phyloP scores from a whole-genome alignment of 2,329 filamentous ascomycete species.

The Pyricularia pennisetigena region DNA sequence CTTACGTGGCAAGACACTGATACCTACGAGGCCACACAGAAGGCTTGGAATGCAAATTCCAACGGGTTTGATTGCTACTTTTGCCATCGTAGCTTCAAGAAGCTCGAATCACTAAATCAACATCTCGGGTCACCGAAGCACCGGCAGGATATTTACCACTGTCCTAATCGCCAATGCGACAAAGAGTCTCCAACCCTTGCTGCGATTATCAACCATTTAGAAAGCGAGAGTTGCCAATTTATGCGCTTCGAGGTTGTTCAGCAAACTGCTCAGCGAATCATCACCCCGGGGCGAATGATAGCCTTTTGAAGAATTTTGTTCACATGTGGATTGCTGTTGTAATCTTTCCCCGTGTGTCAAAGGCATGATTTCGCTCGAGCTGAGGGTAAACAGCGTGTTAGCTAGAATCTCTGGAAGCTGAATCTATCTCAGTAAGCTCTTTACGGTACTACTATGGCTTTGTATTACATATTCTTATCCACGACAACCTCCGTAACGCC shows the following conservation, averaged over 20 bases:
- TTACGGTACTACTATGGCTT: too few relatives aligned
- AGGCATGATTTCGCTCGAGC: too few relatives aligned
- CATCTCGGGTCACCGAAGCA: slow-evolving; percentile 44
- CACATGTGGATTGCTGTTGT: too few relatives aligned
- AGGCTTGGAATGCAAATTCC: slow-evolving; percentile 31
- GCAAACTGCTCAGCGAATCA: neutral
- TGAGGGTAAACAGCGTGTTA: too few relatives aligned
- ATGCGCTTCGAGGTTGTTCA: slow-evolving; percentile 27
- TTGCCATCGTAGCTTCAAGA: slow-evolving; percentile 34
- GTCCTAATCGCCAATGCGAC: slow-evolving; percentile 22
- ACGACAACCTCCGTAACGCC: too few relatives aligned
- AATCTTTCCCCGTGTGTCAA: too few relatives aligned
- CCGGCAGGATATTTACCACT: slow-evolving; percentile 28
- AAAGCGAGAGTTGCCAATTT: slow-evolving; percentile 30
- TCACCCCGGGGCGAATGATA: too few relatives aligned
- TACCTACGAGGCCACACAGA: slow-evolving; percentile 24
- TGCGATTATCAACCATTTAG: slow-evolving; percentile 29
- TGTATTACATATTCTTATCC: too few relatives aligned
- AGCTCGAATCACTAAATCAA: slow-evolving; percentile 27
- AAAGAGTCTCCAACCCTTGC: slow-evolving; percentile 29
- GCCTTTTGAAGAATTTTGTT: too few relatives aligned
- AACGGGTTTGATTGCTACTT: slow-evolving; percentile 40
- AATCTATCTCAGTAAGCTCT: too few relatives aligned
- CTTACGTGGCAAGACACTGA: slow-evolving; percentile 31
- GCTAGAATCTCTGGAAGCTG: too few relatives aligned